phyloP scores from a whole-genome alignment of 1,284 basidiomycete species.

The Xerocomus minutiporus region DNA sequence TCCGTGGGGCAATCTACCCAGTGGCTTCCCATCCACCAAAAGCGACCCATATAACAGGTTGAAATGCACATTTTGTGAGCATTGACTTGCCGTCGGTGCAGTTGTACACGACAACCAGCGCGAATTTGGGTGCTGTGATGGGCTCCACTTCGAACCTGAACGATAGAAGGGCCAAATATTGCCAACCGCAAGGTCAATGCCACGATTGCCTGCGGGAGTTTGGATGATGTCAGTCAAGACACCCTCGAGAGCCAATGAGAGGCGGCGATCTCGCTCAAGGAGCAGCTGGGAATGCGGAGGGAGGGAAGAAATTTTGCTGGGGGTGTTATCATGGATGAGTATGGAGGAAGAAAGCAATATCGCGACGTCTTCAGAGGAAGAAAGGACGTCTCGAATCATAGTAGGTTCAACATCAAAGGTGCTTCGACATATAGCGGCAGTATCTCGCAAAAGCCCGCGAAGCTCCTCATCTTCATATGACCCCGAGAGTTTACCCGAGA shows the following conservation, averaged over 20 bases:
- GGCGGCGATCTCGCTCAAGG: conserved; percentile 26
- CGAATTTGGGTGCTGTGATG: conserved; percentile 23
- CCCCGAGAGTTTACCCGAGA: conserved; percentile 25
- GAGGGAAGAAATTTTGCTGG: conserved; percentile 9
- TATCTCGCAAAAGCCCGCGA: conserved; percentile 30
- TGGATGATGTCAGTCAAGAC: conserved; percentile 14
- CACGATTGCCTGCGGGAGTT: conserved; percentile 7
- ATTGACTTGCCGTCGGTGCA: conserved; percentile 2
- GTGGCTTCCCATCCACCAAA: conserved; percentile 38
- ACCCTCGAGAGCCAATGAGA: conserved; percentile 30
- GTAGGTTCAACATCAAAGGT: conserved; percentile 38
- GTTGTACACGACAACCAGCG: conserved; percentile 37
- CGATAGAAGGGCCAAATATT: conserved; percentile 37
- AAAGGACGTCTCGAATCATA: conserved; percentile 20
- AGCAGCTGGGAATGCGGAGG: conserved; percentile 14
- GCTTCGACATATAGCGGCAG: conserved; percentile 37
- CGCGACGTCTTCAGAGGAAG: conserved; percentile 25
- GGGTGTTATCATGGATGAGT: conserved; percentile 31
- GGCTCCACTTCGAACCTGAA: conserved; percentile 31
- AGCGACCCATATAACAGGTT: conserved; percentile 41
- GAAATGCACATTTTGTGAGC: conserved; percentile 31
- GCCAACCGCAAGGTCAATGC: conserved; percentile 35
- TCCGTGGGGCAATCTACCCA: conserved; percentile 36
- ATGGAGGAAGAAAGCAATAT: conserved; percentile 36
- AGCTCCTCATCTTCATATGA: conserved; percentile 22